Evolutionary conservation across 768 basidiomycete genomes (phyloP).

Genomic region (Tephrocybe sp.): DNA sequence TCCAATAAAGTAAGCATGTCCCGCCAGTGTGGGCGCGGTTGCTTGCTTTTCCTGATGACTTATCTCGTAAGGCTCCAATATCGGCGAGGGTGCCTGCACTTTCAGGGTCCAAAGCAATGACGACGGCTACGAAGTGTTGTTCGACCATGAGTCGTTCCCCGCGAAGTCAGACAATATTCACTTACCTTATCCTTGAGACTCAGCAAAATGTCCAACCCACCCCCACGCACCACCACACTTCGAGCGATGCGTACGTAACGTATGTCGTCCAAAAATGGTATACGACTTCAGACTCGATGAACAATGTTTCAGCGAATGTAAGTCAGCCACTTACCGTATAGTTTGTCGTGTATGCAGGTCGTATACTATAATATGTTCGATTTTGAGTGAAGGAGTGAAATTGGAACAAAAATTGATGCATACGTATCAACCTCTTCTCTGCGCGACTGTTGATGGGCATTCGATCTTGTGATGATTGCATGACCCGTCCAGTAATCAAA

Average conservation of each 20-base stretch:
- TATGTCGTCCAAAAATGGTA: conserved; percentile 1
- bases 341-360: background rate
- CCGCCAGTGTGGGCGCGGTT: background rate
- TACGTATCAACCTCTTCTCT: background rate
- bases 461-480: background rate
- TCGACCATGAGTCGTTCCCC: background rate
- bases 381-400: background rate
- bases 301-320: background rate
- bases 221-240: background rate
- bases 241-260: background rate
- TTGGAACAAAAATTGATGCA: background rate
- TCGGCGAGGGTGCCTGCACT: background rate
- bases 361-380: background rate
- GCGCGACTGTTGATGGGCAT: background rate
- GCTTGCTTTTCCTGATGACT: background rate
- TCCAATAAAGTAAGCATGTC: conserved; percentile 1
- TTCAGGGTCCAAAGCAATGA: conserved; percentile 1
- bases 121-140: background rate
- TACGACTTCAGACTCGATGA: background rate
- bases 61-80: background rate
- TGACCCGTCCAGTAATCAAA: background rate
- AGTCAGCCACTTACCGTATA: background rate
- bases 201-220: background rate
- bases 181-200: background rate
- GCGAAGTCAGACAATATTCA: background rate